phyloP scores from a whole-genome alignment of 2,329 filamentous ascomycete species.

The Trichoderma atrobrunneum region DNA sequence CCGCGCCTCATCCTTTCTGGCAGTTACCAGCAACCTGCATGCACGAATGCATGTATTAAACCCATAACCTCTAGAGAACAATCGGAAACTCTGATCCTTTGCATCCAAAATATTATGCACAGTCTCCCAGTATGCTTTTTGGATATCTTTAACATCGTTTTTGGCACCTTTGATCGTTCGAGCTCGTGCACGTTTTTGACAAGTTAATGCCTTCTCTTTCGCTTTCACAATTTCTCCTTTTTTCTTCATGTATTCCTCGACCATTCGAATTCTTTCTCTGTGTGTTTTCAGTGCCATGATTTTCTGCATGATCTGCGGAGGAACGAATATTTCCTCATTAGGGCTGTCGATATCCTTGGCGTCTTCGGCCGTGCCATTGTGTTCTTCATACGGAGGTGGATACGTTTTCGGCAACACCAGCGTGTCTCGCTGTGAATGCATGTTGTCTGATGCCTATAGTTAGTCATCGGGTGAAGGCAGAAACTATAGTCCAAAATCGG shows the following conservation, averaged over 20 bases:
- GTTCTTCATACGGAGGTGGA: not conserved
- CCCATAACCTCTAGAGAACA: rapidly evolving
- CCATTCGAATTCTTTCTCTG: not conserved
- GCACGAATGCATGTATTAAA: rapidly evolving
- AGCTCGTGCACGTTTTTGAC: not conserved
- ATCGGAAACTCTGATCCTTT: too few species aligned
- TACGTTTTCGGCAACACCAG: not conserved
- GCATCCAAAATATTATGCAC: not conserved
- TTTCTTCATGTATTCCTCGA: not conserved
- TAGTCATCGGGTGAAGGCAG: not conserved
- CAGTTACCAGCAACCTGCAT: not conserved
- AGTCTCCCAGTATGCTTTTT: not conserved
- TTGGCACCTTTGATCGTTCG: not conserved
- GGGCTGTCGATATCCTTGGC: not conserved
- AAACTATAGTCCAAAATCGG: not conserved
- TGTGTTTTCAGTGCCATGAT: not conserved
- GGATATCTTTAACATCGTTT: not conserved
- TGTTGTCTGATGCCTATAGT: not conserved
- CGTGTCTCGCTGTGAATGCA: not conserved
- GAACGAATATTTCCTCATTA: not conserved
- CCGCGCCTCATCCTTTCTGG: not conserved
- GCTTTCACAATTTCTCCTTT: not conserved
- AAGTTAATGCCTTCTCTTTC: not conserved
- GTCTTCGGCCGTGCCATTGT: not conserved
- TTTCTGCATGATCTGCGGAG: not conserved